Base-by-base conservation (phyloP, 2,329 filamentous ascomycete species). In the Hypoxylon sp. region DNA sequence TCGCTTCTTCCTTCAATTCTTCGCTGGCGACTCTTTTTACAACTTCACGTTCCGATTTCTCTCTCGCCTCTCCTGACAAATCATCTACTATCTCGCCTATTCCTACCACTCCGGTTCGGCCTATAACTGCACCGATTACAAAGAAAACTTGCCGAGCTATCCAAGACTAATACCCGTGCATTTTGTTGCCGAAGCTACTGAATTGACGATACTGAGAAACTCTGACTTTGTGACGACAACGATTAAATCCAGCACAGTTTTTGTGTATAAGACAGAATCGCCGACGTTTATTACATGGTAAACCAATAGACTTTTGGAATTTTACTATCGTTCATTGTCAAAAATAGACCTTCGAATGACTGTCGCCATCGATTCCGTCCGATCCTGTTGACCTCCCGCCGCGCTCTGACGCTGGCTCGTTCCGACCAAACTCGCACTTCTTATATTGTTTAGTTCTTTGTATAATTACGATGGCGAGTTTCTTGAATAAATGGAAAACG, bases 401-500 rank as follows among this genome's bases (percentile, higher is more conserved):
- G 74, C 72, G 75, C 70, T 65, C 63, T 35, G 72, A 72, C 72
- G 74, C 74, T 72, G 73, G 72, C 70, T 62, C 62, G 67, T 59
- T 52, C 61, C 59, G 53, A 57, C 51, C 60, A 47, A 69, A 54
- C 57, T 59, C 42, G 54, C 53, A 52, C 59, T 33, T 54, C 24
- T 31, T 29, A 58, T 47, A 26, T 39, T 46, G 64, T 48, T 58
- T 46, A 26, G 42, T 59, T 37, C 19, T 48, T 58, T 51, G 50
- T 51, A 51, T 44, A 57, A 35, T 67, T 70, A 75, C 64, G 71
- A 90, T 90, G 87, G 82, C 87, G 69, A 83, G 85, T 69, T 86
- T 90, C 73, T 84, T 90, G 70, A 87, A 83, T 74, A 90, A 87
- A 78, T 84, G 89, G 76, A 88, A 88, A 80, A 81, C 82, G 74